Percentiles rank a stretch among this genome's conserved stretches.
Conservation (phyloP, 306 rosid species). For the cucumber (Cucumis sativus) region Cucumber_9930_V3 NC_026656.2:17405001-17405500, state of each 20-base stretch:
- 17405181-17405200: conserved; percentile 25
- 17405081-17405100: conserved; percentile 74
- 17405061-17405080: conserved; percentile 52
- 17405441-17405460: neutral
- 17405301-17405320: conserved; percentile 53
- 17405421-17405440: neutral
- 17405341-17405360: conserved; percentile 21
- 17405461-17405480: neutral
- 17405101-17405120: conserved; percentile 29
- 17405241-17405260: conserved; percentile 19
- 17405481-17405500: neutral
- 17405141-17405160: conserved; percentile 25
- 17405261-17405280: conserved; percentile 41
- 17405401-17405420: neutral
- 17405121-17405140: conserved; percentile 19
- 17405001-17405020: conserved; percentile 42
- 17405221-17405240: conserved; percentile 19
- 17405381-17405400: conserved; percentile 27
- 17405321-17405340: conserved; percentile 35
- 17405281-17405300: conserved; percentile 53
- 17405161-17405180: conserved; percentile 30
- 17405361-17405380: conserved; percentile 30
- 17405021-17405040: conserved; percentile 18
- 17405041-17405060: conserved; percentile 60
- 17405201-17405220: conserved; percentile 21